These are phyloP conservation scores for Volutella citrinella DNA, from an alignment of 2,329 filamentous ascomycete genomes.

Conservation along the genomic window DNA sequence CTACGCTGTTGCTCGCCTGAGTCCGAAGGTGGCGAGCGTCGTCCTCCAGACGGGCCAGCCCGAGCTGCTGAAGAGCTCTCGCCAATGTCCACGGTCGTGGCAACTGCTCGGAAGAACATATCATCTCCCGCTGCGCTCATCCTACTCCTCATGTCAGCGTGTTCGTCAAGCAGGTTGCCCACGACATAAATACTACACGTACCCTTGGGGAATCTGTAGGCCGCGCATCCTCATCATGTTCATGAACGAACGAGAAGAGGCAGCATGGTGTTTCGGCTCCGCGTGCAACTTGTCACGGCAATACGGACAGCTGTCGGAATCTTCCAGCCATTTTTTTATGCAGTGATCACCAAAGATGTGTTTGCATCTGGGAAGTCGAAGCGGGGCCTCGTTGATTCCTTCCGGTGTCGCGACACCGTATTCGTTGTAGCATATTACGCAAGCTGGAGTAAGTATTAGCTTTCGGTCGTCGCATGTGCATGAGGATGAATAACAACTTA, in stretches of 20 bases:
- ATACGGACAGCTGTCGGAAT: constrained; percentile 62
- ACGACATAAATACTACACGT: constrained; percentile 3
- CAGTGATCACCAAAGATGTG: constrained; percentile 64
- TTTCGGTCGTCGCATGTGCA: too few species aligned
- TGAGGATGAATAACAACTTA: constrained; percentile 27
- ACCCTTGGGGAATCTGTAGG: constrained; percentile 20
- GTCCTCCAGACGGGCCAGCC: constrained; percentile 13
- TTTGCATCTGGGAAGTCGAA: constrained; percentile 59
- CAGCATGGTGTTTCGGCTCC: constrained; percentile 31
- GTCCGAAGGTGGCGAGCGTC: constrained; percentile 29
- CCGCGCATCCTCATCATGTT: constrained; percentile 29
- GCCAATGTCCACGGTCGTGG: constrained; percentile 11
- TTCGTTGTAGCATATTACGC: constrained; percentile 64
- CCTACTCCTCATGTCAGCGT: constrained; percentile 14
- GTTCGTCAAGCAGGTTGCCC: too few species aligned
- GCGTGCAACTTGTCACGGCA: constrained; percentile 60
- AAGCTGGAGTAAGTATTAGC: too few species aligned
- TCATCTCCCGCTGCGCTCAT: constrained; percentile 17
- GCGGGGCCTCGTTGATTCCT: constrained; percentile 52
- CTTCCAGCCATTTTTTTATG: constrained; percentile 63
- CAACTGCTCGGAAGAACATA: constrained; percentile 10
- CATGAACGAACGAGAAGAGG: constrained; percentile 26
- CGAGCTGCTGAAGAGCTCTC: constrained; percentile 12
- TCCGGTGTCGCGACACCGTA: constrained; percentile 57
- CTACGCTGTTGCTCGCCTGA: constrained; percentile 25